Conservation (phyloP, 176 grass and related monocot species). For the Tillandsia leiboldiana region DNA sequence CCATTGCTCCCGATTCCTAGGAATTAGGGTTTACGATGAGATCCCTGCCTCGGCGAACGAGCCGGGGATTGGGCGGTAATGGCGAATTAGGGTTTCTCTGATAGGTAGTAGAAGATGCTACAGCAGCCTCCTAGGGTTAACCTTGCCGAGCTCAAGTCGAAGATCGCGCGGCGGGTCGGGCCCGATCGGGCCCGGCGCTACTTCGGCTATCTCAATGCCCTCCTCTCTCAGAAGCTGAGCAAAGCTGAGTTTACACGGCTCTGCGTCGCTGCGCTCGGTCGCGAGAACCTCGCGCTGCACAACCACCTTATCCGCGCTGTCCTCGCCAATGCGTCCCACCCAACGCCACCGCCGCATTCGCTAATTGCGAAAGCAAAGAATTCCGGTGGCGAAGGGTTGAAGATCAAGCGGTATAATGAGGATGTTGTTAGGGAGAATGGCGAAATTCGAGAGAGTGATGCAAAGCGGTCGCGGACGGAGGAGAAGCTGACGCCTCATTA, state of each 20-base stretch:
- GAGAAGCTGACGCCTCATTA: background rate
- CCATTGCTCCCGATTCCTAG: no score
- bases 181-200: slow-evolving; percentile 57
- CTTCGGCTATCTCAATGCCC: slow-evolving; percentile 59
- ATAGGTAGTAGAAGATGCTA: background rate
- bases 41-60: no score
- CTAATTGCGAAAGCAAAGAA: background rate
- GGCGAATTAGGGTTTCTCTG: no score
- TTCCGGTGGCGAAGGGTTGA: slow-evolving; percentile 19
- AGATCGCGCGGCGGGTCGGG: slow-evolving; percentile 55
- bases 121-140: slow-evolving; percentile 48
- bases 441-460: background rate
- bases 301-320: slow-evolving; percentile 66
- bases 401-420: slow-evolving; percentile 15
- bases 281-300: slow-evolving; percentile 73
- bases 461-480: background rate
- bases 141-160: slow-evolving; percentile 64
- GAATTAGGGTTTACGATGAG: no score
- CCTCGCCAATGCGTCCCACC: slow-evolving; percentile 56
- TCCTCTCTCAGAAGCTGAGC: slow-evolving; percentile 62
- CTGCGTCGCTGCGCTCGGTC: slow-evolving; percentile 49
- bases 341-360: slow-evolving; percentile 33
- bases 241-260: slow-evolving; percentile 75
- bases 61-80: no score
- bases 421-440: slow-evolving; percentile 17